These are phyloP conservation scores for Penicillium sp. DNA, from an alignment of 2,329 filamentous ascomycete genomes.

Conservation along the genomic window DNA sequence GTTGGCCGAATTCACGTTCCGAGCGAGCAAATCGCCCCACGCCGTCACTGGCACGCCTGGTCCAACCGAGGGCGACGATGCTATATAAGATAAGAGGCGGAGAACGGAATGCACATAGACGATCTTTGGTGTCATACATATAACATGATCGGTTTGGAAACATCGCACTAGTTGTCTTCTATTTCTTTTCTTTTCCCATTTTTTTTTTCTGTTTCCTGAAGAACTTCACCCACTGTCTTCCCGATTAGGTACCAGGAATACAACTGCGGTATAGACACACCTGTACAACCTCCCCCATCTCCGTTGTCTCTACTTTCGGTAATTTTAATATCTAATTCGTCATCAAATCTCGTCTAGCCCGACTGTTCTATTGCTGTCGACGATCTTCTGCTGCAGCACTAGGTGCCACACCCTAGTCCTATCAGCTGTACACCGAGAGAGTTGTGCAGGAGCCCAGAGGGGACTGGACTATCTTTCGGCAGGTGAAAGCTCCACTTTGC, in stretches of 20 bases:
- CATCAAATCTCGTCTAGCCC: neutral
- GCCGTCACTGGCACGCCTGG: neutral
- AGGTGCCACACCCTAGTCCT: neutral
- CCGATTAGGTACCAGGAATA: neutral
- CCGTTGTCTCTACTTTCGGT: neutral
- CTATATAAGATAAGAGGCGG: neutral
- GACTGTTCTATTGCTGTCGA: neutral
- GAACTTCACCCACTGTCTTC: neutral
- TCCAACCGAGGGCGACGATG: neutral
- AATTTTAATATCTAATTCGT: neutral
- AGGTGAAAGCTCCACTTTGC: constrained; percentile 19
- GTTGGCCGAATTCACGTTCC: constrained; percentile 12
- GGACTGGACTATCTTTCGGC: constrained; percentile 1
- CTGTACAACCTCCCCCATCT: neutral
- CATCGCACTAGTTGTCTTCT: neutral
- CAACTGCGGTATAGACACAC: neutral
- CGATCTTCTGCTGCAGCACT: neutral
- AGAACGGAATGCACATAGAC: neutral
- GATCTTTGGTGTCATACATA: neutral
- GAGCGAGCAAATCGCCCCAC: neutral
- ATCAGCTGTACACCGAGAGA: neutral
- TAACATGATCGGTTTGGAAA: neutral
- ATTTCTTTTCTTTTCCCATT: neutral
- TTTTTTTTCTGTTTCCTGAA: neutral
- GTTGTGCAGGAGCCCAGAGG: neutral